Percentiles rank a stretch among this genome's conserved stretches.
These are phyloP conservation scores for Penicillium brevicompactum DNA, from an alignment of 2,329 filamentous ascomycete genomes.

Conservation along the genomic window DNA sequence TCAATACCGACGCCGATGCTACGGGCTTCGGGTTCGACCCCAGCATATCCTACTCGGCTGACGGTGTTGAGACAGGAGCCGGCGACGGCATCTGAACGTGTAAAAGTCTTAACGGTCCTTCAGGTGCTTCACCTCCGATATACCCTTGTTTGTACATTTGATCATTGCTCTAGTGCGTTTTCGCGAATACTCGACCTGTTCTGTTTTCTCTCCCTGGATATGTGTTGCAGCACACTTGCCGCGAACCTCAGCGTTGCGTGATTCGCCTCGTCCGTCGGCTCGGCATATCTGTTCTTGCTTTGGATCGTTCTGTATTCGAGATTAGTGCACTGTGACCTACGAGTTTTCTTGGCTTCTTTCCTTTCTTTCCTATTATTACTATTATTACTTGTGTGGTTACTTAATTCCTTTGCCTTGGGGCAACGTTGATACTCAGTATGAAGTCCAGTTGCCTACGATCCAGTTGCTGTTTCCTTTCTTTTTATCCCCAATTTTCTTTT, in stretches of 20 bases:
- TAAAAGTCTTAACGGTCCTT: constrained; percentile 35
- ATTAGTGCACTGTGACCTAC: constrained; percentile 34
- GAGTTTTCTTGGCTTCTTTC: constrained; percentile 29
- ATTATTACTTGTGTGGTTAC: constrained; percentile 30
- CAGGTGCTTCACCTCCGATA: constrained; percentile 37
- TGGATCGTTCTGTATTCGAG: constrained; percentile 24
- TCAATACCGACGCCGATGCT: constrained; percentile 57
- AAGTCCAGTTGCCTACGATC: constrained; percentile 8
- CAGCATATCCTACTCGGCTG: constrained; percentile 40
- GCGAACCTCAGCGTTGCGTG: constrained; percentile 40
- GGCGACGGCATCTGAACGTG: constrained; percentile 41
- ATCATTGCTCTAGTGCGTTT: constrained; percentile 28
- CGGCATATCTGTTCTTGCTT: constrained; percentile 16
- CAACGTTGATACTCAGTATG: constrained; percentile 14
- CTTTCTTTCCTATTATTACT: constrained; percentile 33
- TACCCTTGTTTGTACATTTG: constrained; percentile 45
- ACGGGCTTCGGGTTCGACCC: constrained; percentile 47
- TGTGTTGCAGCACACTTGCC: constrained; percentile 25
- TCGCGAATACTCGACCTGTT: constrained; percentile 21
- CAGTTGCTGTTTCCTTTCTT: constrained; percentile 13
- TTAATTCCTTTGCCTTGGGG: constrained; percentile 23
- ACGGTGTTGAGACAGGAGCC: constrained; percentile 48
- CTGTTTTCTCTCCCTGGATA: constrained; percentile 31
- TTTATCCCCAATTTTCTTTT: not conserved
- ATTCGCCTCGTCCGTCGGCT: constrained; percentile 28